Evolutionary conservation across 164 flowering plant species (phyloP), one percentile per base, ranked within the genome.

Genomic region (Akebia trifoliata): DNA sequence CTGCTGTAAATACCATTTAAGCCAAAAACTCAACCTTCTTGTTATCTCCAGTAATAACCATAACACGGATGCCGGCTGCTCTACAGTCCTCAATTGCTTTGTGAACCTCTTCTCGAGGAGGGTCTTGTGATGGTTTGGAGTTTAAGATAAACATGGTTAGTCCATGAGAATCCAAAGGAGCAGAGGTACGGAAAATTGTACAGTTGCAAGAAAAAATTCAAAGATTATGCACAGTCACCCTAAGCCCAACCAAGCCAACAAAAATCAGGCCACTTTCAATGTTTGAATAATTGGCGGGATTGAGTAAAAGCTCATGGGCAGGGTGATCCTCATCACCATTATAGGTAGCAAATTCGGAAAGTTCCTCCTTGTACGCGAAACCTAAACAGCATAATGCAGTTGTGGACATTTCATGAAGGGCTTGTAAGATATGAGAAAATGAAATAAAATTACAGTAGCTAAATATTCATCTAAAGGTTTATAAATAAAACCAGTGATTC

Each of bases 331-430:
- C 94, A 65, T 78, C 83, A 10, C 97, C 97, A 72, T 82, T 63
- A 62, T 93, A 93, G 2, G 86, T 73, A 9, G 72, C 70, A 72
- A 93, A 93, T 43, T 83, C 96, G 9, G 66, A 56, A 32, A 84
- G 83, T 10, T 85, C 87, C 8, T 80, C 95, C 69, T 83, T 93
- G 82, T 90, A 90, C 51, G 99, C 99, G 79, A 93, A 93, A 53
- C 93, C 97, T 56, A 93, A 62, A 69, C 96, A 89, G 11, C 99
- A 85, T 51, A 93, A 66, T 43, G 97, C 92, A 53, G 57, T 60
- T 25, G 81, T 54, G 10, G 97, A 86, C 96, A 90, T 87, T 28
- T 81, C 80, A 50, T 68, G 60, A 56, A 87, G 89, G 34, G 73
- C 63, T 40, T 74, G 49, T 54, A 83, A 59, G 24, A 93, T 83